Percentiles rank a stretch among this genome's conserved stretches.
Conservation (phyloP, 306 rosid species). For the Canavalia ensiformis region DNA sequence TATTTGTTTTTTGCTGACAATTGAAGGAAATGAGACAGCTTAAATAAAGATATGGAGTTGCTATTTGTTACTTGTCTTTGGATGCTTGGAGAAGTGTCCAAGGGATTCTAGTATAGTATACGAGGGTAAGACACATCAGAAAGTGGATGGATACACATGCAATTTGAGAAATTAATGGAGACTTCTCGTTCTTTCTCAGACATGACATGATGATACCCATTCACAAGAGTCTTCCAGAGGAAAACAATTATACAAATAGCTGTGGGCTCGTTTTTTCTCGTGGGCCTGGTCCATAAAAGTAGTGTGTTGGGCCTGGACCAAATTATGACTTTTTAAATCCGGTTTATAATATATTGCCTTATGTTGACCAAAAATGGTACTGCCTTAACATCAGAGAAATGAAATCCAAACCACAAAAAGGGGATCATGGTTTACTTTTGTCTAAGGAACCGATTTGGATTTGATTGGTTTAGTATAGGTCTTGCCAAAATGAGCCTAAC, state of each 20-base stretch:
- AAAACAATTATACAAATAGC: neutral
- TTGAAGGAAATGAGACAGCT: neutral
- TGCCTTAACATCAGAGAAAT: neutral
- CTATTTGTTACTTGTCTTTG: conserved; percentile 6
- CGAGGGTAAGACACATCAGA: conserved; percentile 2
- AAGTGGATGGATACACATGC: neutral
- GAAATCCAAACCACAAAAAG: neutral
- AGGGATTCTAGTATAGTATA: conserved; percentile 54
- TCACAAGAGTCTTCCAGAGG: conserved; percentile 52
- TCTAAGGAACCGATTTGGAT: neutral
- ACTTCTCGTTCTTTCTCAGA: conserved; percentile 61
- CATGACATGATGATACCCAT: neutral
- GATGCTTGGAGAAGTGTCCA: conserved; percentile 65
- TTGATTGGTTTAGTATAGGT: neutral
- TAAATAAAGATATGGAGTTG: conserved; percentile 40
- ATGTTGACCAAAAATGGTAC: neutral
- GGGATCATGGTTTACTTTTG: neutral
- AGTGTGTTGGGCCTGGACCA: neutral
- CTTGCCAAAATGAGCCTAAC: neutral
- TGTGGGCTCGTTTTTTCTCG: too few species aligned
- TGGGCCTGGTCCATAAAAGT: neutral
- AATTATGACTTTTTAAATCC: neutral
- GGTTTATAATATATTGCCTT: neutral
- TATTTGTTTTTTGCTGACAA: neutral
- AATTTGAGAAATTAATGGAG: conserved; percentile 20